phyloP scores from a whole-genome alignment of 352 stramenopile genomes.

The Aphanomyces euteiches region DNA sequence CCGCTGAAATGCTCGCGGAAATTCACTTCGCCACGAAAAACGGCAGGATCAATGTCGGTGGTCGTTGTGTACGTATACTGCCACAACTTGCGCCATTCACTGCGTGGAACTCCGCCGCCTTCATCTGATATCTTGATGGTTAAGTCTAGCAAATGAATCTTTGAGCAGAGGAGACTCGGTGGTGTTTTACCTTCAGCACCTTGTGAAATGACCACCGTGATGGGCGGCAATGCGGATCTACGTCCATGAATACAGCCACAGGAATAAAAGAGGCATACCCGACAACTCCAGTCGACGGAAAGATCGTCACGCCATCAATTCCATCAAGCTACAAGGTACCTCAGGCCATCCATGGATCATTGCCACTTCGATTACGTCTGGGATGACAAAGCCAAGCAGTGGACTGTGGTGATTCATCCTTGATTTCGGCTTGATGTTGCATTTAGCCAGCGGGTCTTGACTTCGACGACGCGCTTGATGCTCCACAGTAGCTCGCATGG shows the following conservation, averaged over 20 bases:
- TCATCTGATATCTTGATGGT: slow-evolving; percentile 99
- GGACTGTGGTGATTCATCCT: slow-evolving; percentile 67
- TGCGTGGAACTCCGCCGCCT: slow-evolving; percentile 95
- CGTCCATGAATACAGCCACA: background rate
- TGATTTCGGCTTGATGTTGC: slow-evolving; percentile 39
- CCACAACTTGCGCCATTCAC: slow-evolving; percentile 96
- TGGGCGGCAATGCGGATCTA: slow-evolving; percentile 73
- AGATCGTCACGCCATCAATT: slow-evolving; percentile 66
- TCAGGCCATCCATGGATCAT: background rate
- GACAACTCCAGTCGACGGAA: slow-evolving; percentile 33
- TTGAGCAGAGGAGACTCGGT: background rate
- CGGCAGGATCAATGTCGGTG: slow-evolving; percentile 46
- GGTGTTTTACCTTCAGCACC: slow-evolving; percentile 70
- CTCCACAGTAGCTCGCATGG: slow-evolving; percentile 96
- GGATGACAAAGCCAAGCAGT: slow-evolving; percentile 69
- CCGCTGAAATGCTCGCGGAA: slow-evolving; percentile 89
- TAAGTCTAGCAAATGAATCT: slow-evolving; percentile 43
- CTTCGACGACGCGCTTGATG: slow-evolving; percentile 79
- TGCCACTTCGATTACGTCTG: slow-evolving; percentile 38
- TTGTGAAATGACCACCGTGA: slow-evolving; percentile 98
- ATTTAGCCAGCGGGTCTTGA: slow-evolving; percentile 2
- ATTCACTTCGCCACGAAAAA: slow-evolving; percentile 63
- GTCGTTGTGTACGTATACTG: slow-evolving; percentile 99
- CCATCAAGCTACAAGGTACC: slow-evolving; percentile 36
- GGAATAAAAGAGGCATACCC: background rate